Conservation (phyloP, 257 asterid species). For the Rauvolfia tetraphylla region DNA sequence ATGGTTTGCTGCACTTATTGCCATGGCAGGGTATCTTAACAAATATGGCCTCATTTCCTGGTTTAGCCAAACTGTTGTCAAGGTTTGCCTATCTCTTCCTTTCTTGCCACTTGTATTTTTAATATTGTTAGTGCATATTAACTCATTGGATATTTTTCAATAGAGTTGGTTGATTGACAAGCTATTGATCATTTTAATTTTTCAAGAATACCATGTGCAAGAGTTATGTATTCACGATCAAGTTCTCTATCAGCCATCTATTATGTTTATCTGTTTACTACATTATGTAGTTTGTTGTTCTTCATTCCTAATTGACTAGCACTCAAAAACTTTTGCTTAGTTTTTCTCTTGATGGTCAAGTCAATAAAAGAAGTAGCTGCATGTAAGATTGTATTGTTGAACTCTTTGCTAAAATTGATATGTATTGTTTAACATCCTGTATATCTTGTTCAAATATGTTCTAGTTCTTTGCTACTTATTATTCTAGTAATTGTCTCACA, state of each 20-base stretch:
- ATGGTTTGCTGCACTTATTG: constrained; percentile 99
- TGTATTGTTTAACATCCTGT: neutral
- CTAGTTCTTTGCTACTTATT: neutral
- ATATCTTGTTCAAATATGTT: neutral
- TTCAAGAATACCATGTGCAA: neutral
- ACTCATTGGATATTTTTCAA: neutral
- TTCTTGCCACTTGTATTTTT: neutral
- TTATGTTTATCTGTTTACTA: neutral
- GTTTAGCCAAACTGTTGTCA: constrained; percentile 95
- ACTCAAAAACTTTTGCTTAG: too few relatives aligned
- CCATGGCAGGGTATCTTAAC: constrained; percentile 97
- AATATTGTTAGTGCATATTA: neutral
- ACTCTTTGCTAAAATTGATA: neutral
- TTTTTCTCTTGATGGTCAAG: neutral
- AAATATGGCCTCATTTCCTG: constrained; percentile 94
- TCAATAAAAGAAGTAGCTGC: neutral
- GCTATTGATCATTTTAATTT: neutral
- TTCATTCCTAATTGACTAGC: neutral
- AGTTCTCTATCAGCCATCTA: neutral
- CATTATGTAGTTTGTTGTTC: neutral
- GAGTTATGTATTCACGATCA: neutral
- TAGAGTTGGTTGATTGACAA: neutral
- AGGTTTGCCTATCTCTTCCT: constrained; percentile 42
- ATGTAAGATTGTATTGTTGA: neutral
- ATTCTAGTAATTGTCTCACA: neutral